Evolutionary conservation across 2,329 filamentous ascomycete genomes (phyloP), one percentile per base, ranked within the genome.

Genomic region (Capronia coronata): DNA sequence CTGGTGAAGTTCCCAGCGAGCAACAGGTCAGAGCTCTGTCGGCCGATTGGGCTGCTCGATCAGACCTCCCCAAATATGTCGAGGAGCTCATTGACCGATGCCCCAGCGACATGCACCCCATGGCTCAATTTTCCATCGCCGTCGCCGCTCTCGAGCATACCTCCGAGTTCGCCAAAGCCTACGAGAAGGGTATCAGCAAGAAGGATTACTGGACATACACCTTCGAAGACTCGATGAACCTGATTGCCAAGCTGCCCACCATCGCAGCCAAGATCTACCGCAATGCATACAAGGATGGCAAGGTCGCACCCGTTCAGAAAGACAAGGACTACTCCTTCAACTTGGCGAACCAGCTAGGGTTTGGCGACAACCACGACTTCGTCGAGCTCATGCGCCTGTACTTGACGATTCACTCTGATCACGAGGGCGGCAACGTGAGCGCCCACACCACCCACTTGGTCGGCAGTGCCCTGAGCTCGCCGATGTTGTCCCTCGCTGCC

Each of bases 251-350:
- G 84, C 87, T 98, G 64, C 93, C 93, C 70, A 96, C 88, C 71
- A 96, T 98, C 66, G 93, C 93, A 59, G 79, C 93, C 59, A 88
- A 89, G 77, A 98, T 98, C 81, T 98, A 98, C 84, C 93, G 94
- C 79, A 98, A 98, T 73, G 85, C 97, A 71, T 98, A 94, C 87
- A 96, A 97, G 84, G 93, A 94, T 68, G 93, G 93, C 76, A 97
- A 97, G 84, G 91, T 98, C 62, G 87, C 88, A 54, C 71, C 89
- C 48, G 82, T 95, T 71, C 84, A 97, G 80, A 94, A 95, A 81
- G 91, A 97, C 78, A 93, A 97, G 86, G 93, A 98, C 71, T 98
- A 96, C 79, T 81, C 84, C 65, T 98, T 85, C 87, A 98, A 98
- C 86, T 87, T 98, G 71, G 90, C 93, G 75, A 97, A 97, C 83